phyloP scores from a whole-genome alignment of 129 eudicot genomes.

The Logfia minima region DNA sequence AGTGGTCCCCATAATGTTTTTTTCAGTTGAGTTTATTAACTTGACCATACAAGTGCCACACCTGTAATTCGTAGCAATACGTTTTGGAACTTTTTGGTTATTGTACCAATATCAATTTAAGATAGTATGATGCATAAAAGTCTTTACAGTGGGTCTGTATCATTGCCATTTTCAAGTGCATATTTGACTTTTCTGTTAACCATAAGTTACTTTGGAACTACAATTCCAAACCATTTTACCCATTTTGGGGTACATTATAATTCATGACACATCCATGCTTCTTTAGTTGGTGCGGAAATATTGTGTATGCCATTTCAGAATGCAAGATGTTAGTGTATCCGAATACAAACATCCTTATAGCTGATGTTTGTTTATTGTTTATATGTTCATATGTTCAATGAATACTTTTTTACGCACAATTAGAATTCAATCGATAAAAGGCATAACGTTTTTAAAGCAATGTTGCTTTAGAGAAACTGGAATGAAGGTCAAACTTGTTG shows the following conservation, averaged over 20 bases:
- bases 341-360: background rate
- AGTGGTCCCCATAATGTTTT: background rate
- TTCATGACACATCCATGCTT: background rate
- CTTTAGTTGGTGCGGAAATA: background rate
- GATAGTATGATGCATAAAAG: background rate
- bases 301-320: background rate
- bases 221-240: background rate
- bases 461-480: background rate
- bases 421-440: no score
- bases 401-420: no score
- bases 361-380: background rate
- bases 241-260: background rate
- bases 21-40: slow-evolving; percentile 2
- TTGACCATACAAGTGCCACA: slow-evolving; percentile 3
- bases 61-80: background rate
- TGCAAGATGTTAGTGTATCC: background rate
- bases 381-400: no score
- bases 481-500: background rate
- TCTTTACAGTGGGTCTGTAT: background rate
- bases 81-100: background rate
- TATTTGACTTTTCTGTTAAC: background rate
- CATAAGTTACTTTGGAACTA: background rate
- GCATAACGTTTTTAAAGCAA: no score
- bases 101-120: background rate
- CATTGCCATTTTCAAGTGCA: background rate